Evolutionary conservation across 257 asterid species (phyloP).

Genomic region (Asclepias syriaca): DNA sequence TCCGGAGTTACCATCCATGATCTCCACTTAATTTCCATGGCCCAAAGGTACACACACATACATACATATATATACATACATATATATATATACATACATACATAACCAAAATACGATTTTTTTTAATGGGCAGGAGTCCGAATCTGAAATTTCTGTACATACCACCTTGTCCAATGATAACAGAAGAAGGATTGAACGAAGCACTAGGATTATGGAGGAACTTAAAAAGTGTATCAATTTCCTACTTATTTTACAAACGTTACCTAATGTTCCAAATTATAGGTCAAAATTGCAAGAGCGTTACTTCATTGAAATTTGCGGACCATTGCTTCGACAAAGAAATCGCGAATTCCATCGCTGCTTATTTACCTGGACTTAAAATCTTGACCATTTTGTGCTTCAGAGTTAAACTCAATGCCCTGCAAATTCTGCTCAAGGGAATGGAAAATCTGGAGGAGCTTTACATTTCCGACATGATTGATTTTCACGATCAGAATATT

Average conservation of each 20-base stretch:
- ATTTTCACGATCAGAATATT: not conserved
- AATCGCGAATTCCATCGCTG: not conserved
- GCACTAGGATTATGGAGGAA: not conserved
- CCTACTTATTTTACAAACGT: not conserved
- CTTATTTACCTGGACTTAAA: not conserved
- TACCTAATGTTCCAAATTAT: not conserved
- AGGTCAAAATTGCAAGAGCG: not conserved
- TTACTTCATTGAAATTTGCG: not conserved
- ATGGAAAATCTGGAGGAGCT: not conserved
- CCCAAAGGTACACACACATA: not conserved
- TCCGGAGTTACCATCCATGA: not conserved
- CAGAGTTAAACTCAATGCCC: not conserved
- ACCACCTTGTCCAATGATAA: not conserved
- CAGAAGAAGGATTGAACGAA: not conserved
- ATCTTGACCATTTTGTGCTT: not conserved
- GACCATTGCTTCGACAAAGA: not conserved
- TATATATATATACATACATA: no score
- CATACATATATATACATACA: not conserved
- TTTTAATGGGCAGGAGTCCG: not conserved
- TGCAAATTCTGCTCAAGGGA: not conserved
- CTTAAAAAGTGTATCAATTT: not conserved
- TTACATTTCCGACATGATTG: not conserved
- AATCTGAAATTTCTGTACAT: not conserved
- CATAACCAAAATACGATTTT: no score
- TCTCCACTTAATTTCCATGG: not conserved